These are phyloP conservation scores for Monosporozyma yasuniensis DNA, from an alignment of 805 yeast genomes.

Conservation along the genomic window DNA sequence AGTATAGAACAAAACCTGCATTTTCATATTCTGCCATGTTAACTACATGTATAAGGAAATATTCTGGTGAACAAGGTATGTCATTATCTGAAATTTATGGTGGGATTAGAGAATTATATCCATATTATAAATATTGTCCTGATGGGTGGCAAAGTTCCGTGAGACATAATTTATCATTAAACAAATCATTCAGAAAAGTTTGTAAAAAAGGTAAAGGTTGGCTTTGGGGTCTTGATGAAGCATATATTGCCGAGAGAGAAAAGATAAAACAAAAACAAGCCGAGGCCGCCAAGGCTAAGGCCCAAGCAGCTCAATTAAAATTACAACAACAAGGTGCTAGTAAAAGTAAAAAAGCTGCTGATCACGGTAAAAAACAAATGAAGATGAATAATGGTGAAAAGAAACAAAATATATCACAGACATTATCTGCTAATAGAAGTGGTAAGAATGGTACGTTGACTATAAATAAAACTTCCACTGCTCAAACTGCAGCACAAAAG, in stretches of 20 bases:
- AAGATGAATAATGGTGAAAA: conserved; percentile 13
- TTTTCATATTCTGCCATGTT: conserved; percentile 74
- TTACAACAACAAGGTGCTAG: conserved; percentile 44
- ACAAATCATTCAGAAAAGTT: conserved; percentile 74
- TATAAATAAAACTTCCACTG: conserved; percentile 3
- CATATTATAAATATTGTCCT: conserved; percentile 86
- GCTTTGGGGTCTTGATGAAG: conserved; percentile 89
- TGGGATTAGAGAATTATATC: conserved; percentile 78
- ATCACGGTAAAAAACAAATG: conserved; percentile 6
- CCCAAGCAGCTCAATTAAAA: conserved; percentile 45
- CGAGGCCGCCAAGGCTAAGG: conserved; percentile 53
- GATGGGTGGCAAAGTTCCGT: conserved; percentile 98
- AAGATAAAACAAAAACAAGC: conserved; percentile 58
- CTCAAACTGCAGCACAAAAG: conserved; percentile 8
- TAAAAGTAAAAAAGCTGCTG: conserved; percentile 23
- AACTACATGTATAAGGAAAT: conserved; percentile 64
- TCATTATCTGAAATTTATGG: conserved; percentile 77
- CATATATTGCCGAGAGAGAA: conserved; percentile 74
- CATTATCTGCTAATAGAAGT: conserved; percentile 28
- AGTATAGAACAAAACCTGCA: conserved; percentile 76
- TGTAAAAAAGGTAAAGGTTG: conserved; percentile 89
- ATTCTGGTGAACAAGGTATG: conserved; percentile 63
- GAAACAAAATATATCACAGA: conserved; percentile 31
- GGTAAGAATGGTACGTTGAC: conserved; percentile 1
- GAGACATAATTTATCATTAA: conserved; percentile 77